phyloP scores from a whole-genome alignment of 768 basidiomycete genomes.

The Collybia sordida region DNA sequence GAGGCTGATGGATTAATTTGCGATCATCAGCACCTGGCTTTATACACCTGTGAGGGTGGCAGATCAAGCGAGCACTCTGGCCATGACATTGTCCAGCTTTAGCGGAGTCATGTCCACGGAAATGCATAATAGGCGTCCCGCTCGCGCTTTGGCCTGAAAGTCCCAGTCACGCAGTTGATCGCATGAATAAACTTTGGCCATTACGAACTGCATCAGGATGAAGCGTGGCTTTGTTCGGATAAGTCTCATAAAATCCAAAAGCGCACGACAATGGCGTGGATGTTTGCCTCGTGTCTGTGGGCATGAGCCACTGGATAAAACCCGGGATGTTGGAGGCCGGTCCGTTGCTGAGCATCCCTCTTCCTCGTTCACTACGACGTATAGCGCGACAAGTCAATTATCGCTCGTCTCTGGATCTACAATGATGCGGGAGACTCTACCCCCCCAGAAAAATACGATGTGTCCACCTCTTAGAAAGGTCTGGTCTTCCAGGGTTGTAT shows the following conservation, averaged over 20 bases:
- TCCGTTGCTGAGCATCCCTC: too few species aligned
- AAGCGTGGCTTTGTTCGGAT: neutral
- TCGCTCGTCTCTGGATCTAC: too few species aligned
- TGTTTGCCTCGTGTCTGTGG: neutral
- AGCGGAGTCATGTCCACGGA: slow-evolving; percentile 1
- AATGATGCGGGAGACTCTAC: neutral
- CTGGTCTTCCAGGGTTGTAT: slow-evolving; percentile 5
- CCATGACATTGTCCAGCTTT: slow-evolving; percentile 11
- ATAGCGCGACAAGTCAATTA: too few species aligned
- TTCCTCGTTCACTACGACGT: too few species aligned
- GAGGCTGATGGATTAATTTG: slow-evolving; percentile 4
- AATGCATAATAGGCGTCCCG: neutral
- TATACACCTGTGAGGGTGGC: slow-evolving; percentile 12
- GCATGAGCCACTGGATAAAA: too few species aligned
- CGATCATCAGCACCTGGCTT: slow-evolving; percentile 1
- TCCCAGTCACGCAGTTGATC: too few species aligned
- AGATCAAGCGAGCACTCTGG: slow-evolving; percentile 2
- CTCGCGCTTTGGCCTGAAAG: neutral
- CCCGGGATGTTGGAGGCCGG: too few species aligned
- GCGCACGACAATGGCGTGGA: slow-evolving; percentile 17
- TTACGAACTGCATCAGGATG: too few species aligned
- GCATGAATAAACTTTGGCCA: too few species aligned
- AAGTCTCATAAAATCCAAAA: neutral
- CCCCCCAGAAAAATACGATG: neutral
- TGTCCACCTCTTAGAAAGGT: slow-evolving; percentile 24